Percentiles rank a stretch among this genome's conserved stretches.
phyloP scores from a whole-genome alignment of 306 rosid species.

The Dalbergia cochinchinensis region DNA sequence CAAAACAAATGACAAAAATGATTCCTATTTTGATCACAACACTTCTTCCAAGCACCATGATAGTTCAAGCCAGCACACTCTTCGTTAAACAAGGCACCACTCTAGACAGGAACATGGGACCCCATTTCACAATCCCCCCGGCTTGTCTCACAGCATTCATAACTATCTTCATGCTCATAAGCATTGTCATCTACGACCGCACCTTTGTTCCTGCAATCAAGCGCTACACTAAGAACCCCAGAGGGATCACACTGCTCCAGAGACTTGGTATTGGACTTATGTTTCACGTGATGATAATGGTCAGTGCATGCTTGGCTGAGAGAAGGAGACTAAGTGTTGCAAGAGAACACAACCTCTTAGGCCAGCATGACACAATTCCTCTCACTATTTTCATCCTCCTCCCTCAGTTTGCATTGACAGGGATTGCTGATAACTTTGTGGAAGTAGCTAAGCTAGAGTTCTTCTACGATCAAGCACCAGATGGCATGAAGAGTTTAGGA shows the following conservation, averaged over 20 bases:
- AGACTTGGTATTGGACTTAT: slow-evolving; percentile 79
- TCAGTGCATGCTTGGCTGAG: slow-evolving; percentile 61
- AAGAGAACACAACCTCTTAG: slow-evolving; percentile 50
- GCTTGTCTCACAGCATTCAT: slow-evolving; percentile 63
- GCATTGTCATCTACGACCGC: slow-evolving; percentile 68
- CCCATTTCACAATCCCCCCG: slow-evolving; percentile 68
- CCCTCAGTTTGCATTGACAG: slow-evolving; percentile 78
- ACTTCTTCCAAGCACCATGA: slow-evolving; percentile 64
- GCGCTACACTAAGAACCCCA: slow-evolving; percentile 71
- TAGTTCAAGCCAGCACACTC: slow-evolving; percentile 60
- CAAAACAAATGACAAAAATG: slow-evolving; percentile 85
- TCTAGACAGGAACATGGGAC: slow-evolving; percentile 65
- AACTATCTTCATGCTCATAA: slow-evolving; percentile 70
- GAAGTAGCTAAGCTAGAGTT: slow-evolving; percentile 84
- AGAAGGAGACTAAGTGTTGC: slow-evolving; percentile 65
- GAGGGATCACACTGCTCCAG: slow-evolving; percentile 87
- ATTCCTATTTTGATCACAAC: slow-evolving; percentile 68
- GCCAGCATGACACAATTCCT: slow-evolving; percentile 54
- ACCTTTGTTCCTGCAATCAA: slow-evolving; percentile 58
- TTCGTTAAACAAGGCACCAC: slow-evolving; percentile 77
- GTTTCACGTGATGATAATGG: slow-evolving; percentile 57
- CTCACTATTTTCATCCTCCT: slow-evolving; percentile 76
- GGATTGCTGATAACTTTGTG: slow-evolving; percentile 71
- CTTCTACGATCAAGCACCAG: slow-evolving; percentile 90
- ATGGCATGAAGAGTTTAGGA: slow-evolving; percentile 82